phyloP scores from a whole-genome alignment of 176 grass and related monocot genomes.

The Neostapfia colusana region DNA sequence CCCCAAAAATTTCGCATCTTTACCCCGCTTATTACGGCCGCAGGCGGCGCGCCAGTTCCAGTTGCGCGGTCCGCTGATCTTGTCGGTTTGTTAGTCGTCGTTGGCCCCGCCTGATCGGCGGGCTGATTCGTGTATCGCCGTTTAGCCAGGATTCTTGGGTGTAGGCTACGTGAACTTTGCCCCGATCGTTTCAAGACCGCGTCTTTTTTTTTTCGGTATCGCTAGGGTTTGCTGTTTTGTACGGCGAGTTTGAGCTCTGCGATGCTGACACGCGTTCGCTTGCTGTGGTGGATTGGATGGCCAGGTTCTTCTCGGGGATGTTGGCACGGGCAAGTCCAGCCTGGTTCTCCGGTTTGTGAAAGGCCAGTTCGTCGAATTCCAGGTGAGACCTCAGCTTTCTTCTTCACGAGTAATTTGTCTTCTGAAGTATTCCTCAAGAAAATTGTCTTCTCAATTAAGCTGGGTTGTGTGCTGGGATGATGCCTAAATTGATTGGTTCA shows the following conservation, averaged over 20 bases:
- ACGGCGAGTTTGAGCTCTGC: conserved; percentile 1
- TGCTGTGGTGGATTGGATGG: conserved; percentile 1
- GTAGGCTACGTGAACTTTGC: background rate
- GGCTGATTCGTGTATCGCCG: background rate
- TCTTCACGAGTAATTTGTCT: background rate
- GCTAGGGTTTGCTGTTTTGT: background rate
- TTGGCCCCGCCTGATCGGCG: background rate
- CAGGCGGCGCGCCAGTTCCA: background rate
- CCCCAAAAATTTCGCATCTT: background rate
- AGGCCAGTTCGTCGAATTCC: conserved; percentile 99
- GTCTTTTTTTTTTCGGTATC: background rate
- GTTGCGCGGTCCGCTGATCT: background rate
- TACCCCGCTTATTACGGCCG: background rate
- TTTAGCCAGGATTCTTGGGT: background rate
- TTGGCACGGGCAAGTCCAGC: conserved; percentile 89
- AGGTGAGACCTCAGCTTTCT: conserved; percentile 44
- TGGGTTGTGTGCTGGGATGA: background rate
- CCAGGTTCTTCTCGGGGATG: conserved; percentile 95
- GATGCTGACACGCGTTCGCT: background rate
- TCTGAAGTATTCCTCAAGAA: background rate
- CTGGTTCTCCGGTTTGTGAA: conserved; percentile 90
- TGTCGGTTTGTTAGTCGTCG: background rate
- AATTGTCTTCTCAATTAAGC: background rate
- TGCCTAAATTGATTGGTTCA: conserved; percentile 1
- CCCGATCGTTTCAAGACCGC: background rate